These are phyloP conservation scores for Ascobolus immersus DNA, from an alignment of 495 filamentous ascomycete species.

Conservation along the genomic window DNA sequence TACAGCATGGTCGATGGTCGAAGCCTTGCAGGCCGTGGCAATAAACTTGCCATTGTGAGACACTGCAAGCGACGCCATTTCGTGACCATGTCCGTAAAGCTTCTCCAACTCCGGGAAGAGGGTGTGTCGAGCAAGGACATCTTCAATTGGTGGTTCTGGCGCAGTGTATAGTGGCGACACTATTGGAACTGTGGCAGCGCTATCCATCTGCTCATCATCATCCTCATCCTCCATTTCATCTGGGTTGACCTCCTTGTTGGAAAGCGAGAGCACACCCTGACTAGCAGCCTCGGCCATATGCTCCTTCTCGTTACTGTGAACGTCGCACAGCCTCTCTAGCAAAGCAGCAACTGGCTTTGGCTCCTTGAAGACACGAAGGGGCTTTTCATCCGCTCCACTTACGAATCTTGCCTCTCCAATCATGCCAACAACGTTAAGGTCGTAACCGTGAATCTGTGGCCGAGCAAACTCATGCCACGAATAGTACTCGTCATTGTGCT, in stretches of 20 bases:
- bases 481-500: constrained; percentile 13
- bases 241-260: constrained; percentile 68
- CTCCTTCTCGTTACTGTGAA: constrained; percentile 18
- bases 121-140: constrained; percentile 66
- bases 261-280: constrained; percentile 82
- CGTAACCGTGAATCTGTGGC: constrained; percentile 95
- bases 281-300: constrained; percentile 58
- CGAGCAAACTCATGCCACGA: constrained; percentile 92
- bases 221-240: constrained; percentile 27
- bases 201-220: not conserved
- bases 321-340: constrained; percentile 40
- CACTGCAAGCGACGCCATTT: constrained; percentile 73
- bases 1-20: constrained; percentile 77
- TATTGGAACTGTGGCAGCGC: no score
- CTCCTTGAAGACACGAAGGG: constrained; percentile 80
- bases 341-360: constrained; percentile 58
- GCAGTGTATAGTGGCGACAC: constrained; percentile 23
- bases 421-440: constrained; percentile 76
- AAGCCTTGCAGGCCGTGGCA: constrained; percentile 84
- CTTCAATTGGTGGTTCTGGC: constrained; percentile 59
- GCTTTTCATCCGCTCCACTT: constrained; percentile 93
- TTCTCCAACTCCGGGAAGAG: constrained; percentile 94
- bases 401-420: constrained; percentile 49
- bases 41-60: constrained; percentile 48
- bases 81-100: constrained; percentile 95